Evolutionary conservation across 2,329 filamentous ascomycete genomes (phyloP).

Genomic region (Colletotrichum karsti): DNA sequence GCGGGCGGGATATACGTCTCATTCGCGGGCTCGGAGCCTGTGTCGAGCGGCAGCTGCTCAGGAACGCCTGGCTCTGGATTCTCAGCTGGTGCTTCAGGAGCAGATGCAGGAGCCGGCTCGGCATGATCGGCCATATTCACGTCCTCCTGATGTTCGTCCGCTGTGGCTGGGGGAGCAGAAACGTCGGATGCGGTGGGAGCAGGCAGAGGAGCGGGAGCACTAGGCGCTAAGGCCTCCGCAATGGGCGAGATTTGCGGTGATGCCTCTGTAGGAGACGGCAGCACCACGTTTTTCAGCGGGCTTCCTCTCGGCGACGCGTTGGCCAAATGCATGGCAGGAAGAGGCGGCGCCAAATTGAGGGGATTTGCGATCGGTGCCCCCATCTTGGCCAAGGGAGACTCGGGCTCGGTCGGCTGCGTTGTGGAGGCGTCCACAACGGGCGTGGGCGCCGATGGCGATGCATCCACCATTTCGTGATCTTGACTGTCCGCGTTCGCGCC

Average conservation of each 20-base stretch:
- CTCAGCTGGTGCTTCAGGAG: not conserved
- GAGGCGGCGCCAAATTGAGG: constrained; percentile 40
- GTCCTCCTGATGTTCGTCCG: not conserved
- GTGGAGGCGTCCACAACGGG: constrained; percentile 33
- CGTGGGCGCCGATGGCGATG: constrained; percentile 37
- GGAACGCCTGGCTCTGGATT: not conserved
- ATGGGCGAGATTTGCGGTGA: constrained; percentile 32
- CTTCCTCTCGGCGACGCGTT: constrained; percentile 50
- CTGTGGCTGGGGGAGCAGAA: not conserved
- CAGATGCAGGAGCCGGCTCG: not conserved
- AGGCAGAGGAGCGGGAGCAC: not conserved
- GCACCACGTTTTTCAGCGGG: constrained; percentile 60
- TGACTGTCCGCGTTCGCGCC: constrained; percentile 40
- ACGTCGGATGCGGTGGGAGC: not conserved
- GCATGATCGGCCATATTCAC: constrained; percentile 7
- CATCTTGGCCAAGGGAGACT: constrained; percentile 15
- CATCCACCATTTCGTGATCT: constrained; percentile 43
- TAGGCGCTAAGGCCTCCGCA: constrained; percentile 8
- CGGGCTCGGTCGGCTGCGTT: constrained; percentile 30
- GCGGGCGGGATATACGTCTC: constrained; percentile 21
- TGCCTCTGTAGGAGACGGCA: constrained; percentile 54
- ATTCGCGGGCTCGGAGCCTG: not conserved
- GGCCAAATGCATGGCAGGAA: constrained; percentile 34
- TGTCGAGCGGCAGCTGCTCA: not conserved
- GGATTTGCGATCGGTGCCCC: constrained; percentile 36